Base-by-base conservation (phyloP, 352 stramenopile genomes). In the Pythium brassicae region DNA sequence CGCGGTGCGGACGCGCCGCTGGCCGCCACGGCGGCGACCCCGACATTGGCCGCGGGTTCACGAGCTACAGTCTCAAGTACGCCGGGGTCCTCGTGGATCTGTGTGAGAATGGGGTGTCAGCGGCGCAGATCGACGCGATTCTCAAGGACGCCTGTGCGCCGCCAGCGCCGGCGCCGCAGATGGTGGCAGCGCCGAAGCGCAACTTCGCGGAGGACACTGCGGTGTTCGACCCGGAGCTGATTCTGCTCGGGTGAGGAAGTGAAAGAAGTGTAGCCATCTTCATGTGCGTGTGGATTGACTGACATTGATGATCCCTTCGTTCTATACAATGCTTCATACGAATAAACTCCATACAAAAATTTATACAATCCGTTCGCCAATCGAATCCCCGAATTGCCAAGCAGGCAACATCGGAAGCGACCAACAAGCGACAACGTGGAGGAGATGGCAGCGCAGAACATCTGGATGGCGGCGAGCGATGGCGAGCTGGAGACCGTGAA, bases 51-150 rank as follows among this genome's bases (percentile, higher is more conserved):
- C 63, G 65, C 27, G 78, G 66, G 1, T 72, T 89, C 52, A 85
- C 73, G 14, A 81, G 69, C 60, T 91, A 91, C 68, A 88, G 73
- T 39, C 55, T 89, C 25, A 79, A 87, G 56, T 89, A 89, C 53
- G 78, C 58, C 8, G 68, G 76, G 4, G 72, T 61, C 14, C 60
- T 84, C 29, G 55, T 70, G 53, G 76, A 83, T 49, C 57, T 86
- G 1, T 84, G 72, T 46, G 77, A 75, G 60, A 63, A 61, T 0
- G 25, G 29, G 11, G 40, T 83, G 45, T 4, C 22, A 10, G 55
- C 61, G 53, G 46, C 63, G 3, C 57, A 56, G 12, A 69, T 73
- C 47, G 49, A 73, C 19, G 32, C 55, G 29, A 57, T 83, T 15
- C 60, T 86, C 9, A 53, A 40, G 26, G 58, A 57, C 15, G 76